Evolutionary conservation across 1,139 yeast genomes (phyloP), one percentile per base, ranked within the genome.

Genomic region (Lodderomyces jiufengensis): DNA sequence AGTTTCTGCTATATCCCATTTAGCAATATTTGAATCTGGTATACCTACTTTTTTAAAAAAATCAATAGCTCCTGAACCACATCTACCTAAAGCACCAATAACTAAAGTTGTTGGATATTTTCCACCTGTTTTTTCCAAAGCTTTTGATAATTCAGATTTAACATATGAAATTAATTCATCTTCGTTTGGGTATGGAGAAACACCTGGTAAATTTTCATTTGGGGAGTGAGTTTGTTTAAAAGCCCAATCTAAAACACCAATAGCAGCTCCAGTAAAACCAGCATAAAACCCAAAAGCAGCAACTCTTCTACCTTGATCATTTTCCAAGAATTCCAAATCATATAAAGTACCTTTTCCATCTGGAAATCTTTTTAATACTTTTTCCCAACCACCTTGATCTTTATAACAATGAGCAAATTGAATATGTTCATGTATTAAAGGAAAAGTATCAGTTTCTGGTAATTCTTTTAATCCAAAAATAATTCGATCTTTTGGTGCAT

Each of bases 221-320:
- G 7, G n/a, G n/a, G n/a, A n/a, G 54, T 84, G 80, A 22, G 80
- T 64, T 59, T 84, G 92, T 66, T 90, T 88, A 69, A 84, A 84
- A 33, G 95, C 85, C 97, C 97, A 92, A 61, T 88, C 95, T 57
- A 78, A 78, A 37, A 90, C 73, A 54, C 98, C 98, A 39, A 92
- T 66, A 22, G 98, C 98, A 32, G 99, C 97, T 54, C 98, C 98
- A 10, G 97, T 98, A 57, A 94, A 92, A 16, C 98, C 98, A 32
- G 99, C 98, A 60, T 92, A 92, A 70, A 78, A 94, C 12, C 99
- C 98, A 58, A 92, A 92, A 10, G 98, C 98, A 33, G 98, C 99
- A 27, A 94, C 99, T 66, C 98, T 84, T 71, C 97, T 84, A 25
- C 97, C 97, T 56, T 79, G 80, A 50, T 85, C 97, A 58, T 92